phyloP scores from a whole-genome alignment of 306 rosid genomes.

The Vicia villosa region DNA sequence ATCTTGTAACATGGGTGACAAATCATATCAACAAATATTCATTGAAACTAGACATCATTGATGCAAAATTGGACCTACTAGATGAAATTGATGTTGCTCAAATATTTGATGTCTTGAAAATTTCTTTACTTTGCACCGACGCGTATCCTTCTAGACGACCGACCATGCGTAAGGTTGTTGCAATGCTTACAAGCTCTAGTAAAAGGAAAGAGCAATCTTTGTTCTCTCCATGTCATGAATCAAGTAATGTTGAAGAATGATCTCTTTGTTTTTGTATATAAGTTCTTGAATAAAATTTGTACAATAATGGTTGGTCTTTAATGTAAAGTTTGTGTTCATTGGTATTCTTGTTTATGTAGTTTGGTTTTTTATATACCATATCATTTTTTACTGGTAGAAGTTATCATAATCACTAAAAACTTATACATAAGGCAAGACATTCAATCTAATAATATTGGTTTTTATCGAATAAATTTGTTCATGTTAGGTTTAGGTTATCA shows the following conservation, averaged over 20 bases:
- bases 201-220: slow-evolving; percentile 41
- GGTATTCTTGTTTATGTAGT: no score
- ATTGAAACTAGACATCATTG: slow-evolving; percentile 52
- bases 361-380: no score
- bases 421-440: no score
- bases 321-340: not conserved
- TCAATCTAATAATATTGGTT: no score
- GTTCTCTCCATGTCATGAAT: slow-evolving; percentile 38
- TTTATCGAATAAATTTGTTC: no score
- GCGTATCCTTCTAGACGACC: slow-evolving; percentile 55
- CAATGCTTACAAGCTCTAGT: slow-evolving; percentile 63
- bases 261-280: not conserved
- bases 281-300: slow-evolving; percentile 22
- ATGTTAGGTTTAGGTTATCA: no score
- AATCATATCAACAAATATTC: slow-evolving; percentile 53
- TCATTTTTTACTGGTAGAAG: no score
- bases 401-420: no score
- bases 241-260: not conserved
- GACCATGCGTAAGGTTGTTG: slow-evolving; percentile 62
- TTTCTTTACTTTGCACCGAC: slow-evolving; percentile 67
- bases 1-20: slow-evolving; percentile 71
- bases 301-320: not conserved
- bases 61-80: slow-evolving; percentile 58
- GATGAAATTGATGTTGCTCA: slow-evolving; percentile 52
- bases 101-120: slow-evolving; percentile 58